Evolutionary conservation across 129 eudicot genomes (phyloP), one percentile per base, ranked within the genome.

Genomic region (Pseudognaphalium luteoalbum): DNA sequence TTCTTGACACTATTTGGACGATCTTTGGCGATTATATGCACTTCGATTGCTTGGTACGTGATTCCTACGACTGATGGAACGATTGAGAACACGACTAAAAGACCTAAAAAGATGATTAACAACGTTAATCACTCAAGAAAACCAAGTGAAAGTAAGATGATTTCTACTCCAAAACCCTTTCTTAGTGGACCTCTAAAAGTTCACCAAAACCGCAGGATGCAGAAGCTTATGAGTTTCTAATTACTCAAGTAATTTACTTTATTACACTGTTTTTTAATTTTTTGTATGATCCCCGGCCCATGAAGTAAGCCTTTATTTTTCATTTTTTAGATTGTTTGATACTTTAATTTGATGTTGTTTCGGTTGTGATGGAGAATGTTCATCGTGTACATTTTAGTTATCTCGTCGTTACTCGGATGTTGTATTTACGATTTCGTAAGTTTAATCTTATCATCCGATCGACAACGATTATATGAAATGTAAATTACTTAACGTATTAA

Each of bases 1-100:
- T 81, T 84, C 64, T 79, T 88, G 82, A 83, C 88, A 19, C 5
- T 83, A 54, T 86, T 83, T 17, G 93, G 93, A 16, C 67, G 83
- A 32, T 81, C 88, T 16, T 83, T 86, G 33, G 93, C 88, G 6
- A 81, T 88, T 19, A 50, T 88, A 30, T 86, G 88, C 62, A 80
- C 86, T 50, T 88, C 85, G 7, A 73, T 88, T 17, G 88, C 88
- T 2, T 88, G 90, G 90, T 88, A 88, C 37, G 2, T 84, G 17
- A 70, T 88, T 57, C 90, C 93, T 6, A 72, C 83, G 10, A 72
- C 82, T 3, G 74, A 75, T 19, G 78, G 85, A 29, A 63, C 71
- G 3, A 39, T 44, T 1, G 73, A 71, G 75, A 67, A 47, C 68
- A 25, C 68, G 9, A 47, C 34, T 19, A 5, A 58, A 3, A 67